Evolutionary conservation across 139 green algal species (phyloP).

Genomic region (Tetradesmus lagerheimii): DNA sequence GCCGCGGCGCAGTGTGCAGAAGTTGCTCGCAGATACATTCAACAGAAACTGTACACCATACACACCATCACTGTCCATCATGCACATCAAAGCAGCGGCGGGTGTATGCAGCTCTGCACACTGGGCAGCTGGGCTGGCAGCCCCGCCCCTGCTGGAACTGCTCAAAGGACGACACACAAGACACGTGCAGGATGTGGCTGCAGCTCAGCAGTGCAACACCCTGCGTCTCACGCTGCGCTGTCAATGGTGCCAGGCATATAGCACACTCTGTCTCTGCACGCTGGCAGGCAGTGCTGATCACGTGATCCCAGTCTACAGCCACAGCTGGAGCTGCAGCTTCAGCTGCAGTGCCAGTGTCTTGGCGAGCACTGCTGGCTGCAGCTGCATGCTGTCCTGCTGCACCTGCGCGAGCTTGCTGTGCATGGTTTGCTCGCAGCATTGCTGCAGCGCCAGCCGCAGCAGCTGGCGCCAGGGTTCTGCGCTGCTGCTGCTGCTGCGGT

Average conservation of each 20-base stretch:
- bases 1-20: no score
- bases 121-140: conserved; percentile 57
- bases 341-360: neutral
- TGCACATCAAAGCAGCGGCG: conserved; percentile 47
- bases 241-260: conserved; percentile 72
- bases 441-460: neutral
- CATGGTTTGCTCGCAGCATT: neutral
- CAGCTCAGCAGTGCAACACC: conserved; percentile 75
- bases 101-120: conserved; percentile 65
- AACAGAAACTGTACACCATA: neutral
- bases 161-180: conserved; percentile 77
- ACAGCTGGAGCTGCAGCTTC: neutral
- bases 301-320: conserved; percentile 62
- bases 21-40: neutral
- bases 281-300: conserved; percentile 45
- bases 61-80: neutral
- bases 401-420: neutral
- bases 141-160: conserved; percentile 65
- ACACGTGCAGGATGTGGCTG: conserved; percentile 73
- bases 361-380: neutral
- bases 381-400: neutral
- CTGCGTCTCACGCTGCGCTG: conserved; percentile 18
- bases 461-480: neutral
- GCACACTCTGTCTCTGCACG: conserved; percentile 70
- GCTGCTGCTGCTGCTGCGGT: neutral